Evolutionary conservation across 2,329 filamentous ascomycete genomes (phyloP), one percentile per base, ranked within the genome.

Genomic region (Fusarium ambrosium): DNA sequence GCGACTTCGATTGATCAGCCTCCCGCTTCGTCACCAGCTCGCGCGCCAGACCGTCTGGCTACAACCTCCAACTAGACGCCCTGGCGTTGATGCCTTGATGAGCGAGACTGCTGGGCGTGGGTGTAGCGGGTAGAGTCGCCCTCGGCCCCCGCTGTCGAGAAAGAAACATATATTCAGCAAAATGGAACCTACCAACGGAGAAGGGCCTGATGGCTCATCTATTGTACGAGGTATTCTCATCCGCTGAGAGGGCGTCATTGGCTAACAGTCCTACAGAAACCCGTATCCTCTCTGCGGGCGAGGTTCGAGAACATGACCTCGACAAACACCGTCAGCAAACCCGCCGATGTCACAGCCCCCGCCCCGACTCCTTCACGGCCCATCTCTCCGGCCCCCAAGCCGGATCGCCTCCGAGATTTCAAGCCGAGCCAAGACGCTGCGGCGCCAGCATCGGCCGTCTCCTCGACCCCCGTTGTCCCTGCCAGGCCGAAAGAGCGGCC

Each of bases 251-350:
- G 14, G 22, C 63, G 27, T 59, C 48, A 20, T 24, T 64, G 74
- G 69, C 82, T 84, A 71, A 82, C 72, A 55, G 56, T 34, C 22
- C 61, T 36, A 6, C 73, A 95, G 93, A 94, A 92, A 85, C 93
- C 94, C 29, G 94, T 97, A 61, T 97, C 94, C 62, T 95, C 94
- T 62, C 87, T 97, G 70, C 89, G 92, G 71, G 94, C 93, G 73
- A 92, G 93, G 78, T 97, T 96, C 82, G 94, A 97, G 86, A 94
- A 92, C 80, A 91, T 96, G 77, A 69, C 72, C 62, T 73, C 71
- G 70, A 61, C 65, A 60, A 73, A 48, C 32, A 78, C 45, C 69
- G 71, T 62, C 74, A 77, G 65, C 59, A 78, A 76, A 66, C 66
- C 48, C 61, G 53, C 61, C 63, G 73, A 78, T 64, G 29, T 69